phyloP scores from a whole-genome alignment of 2,329 filamentous ascomycete genomes.

The Colletotrichum plurivorum region DNA sequence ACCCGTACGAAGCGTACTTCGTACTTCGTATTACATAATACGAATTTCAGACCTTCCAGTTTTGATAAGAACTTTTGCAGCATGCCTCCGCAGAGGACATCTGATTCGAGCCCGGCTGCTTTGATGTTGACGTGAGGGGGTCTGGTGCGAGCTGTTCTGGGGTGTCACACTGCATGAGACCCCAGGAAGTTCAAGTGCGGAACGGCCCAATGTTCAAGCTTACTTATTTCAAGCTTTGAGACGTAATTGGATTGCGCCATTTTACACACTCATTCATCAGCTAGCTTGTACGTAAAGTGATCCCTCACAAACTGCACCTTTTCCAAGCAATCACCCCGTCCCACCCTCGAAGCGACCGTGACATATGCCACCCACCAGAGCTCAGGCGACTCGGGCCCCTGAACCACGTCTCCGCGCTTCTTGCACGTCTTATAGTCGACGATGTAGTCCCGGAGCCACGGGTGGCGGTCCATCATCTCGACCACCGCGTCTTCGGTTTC shows the following conservation, averaged over 20 bases:
- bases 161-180: too few species aligned
- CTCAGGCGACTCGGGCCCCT: constrained; percentile 38
- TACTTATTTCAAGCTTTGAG: neutral
- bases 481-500: constrained; percentile 30
- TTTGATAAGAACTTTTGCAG: too few species aligned
- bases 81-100: too few species aligned
- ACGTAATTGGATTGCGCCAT: neutral
- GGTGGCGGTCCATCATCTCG: constrained; percentile 1
- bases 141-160: too few species aligned
- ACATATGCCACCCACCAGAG: constrained; percentile 41
- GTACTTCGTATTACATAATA: too few species aligned
- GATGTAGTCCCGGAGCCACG: constrained; percentile 19
- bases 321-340: constrained; percentile 31
- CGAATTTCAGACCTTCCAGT: too few species aligned
- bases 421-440: constrained; percentile 40
- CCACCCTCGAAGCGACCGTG: constrained; percentile 21
- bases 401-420: constrained; percentile 27
- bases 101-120: too few species aligned
- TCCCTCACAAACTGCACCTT: neutral
- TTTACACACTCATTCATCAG: neutral
- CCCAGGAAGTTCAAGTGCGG: too few species aligned
- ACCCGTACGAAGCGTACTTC: too few species aligned
- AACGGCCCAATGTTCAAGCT: neutral
- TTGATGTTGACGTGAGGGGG: too few species aligned
- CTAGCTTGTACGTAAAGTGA: neutral